Evolutionary conservation across 768 basidiomycete genomes (phyloP).

Genomic region (Mycena latifolia): DNA sequence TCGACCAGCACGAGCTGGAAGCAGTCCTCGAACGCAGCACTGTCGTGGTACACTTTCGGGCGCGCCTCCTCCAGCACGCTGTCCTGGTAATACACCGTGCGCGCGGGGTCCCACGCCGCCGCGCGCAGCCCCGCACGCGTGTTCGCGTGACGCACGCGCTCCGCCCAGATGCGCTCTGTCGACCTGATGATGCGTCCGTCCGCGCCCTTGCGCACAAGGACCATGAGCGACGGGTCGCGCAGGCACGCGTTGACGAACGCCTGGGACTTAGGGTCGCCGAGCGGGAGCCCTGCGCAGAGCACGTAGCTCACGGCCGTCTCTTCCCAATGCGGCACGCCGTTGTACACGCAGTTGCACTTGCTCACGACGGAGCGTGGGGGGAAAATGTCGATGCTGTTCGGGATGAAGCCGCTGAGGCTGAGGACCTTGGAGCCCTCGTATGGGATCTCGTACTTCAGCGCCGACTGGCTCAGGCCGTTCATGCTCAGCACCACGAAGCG

Average conservation of each 20-base stretch:
- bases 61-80: slow-evolving; percentile 41
- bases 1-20: slow-evolving; percentile 47
- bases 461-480: slow-evolving; percentile 35
- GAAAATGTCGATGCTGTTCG: slow-evolving; percentile 38
- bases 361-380: slow-evolving; percentile 40
- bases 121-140: slow-evolving; percentile 42
- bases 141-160: slow-evolving; percentile 41
- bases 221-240: slow-evolving; percentile 46
- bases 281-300: slow-evolving; percentile 42
- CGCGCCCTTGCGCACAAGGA: slow-evolving; percentile 45
- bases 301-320: slow-evolving; percentile 44
- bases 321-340: slow-evolving; percentile 42
- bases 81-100: slow-evolving; percentile 37
- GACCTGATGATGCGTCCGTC: slow-evolving; percentile 43
- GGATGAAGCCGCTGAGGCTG: slow-evolving; percentile 47
- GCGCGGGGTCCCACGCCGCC: slow-evolving; percentile 41
- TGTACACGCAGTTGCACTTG: slow-evolving; percentile 36
- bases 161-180: slow-evolving; percentile 40
- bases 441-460: slow-evolving; percentile 39
- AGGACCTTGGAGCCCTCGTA: slow-evolving; percentile 42
- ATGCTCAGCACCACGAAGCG: slow-evolving; percentile 41
- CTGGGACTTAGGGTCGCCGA: slow-evolving; percentile 43
- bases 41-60: slow-evolving; percentile 33
- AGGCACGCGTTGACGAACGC: slow-evolving; percentile 46
- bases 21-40: slow-evolving; percentile 40